Evolutionary conservation across 2,329 filamentous ascomycete species (phyloP).

Genomic region (Xylariales sp.): DNA sequence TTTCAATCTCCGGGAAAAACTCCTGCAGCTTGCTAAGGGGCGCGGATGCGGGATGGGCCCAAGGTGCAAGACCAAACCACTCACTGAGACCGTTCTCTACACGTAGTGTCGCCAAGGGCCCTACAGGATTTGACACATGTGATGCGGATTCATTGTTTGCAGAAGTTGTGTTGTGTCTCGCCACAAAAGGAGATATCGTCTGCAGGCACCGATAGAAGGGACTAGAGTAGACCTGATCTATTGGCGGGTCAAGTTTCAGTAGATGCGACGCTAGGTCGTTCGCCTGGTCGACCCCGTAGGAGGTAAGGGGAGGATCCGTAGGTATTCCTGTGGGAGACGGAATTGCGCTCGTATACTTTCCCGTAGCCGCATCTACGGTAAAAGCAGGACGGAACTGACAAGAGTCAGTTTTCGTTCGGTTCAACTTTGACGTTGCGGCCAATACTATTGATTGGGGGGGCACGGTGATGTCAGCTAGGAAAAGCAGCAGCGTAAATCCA

Average conservation of each 20-base stretch:
- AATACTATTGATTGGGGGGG: no score
- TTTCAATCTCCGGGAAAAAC: slow-evolving; percentile 63
- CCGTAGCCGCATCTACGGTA: slow-evolving; percentile 76
- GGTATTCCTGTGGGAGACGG: slow-evolving; percentile 82
- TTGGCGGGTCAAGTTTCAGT: slow-evolving; percentile 55
- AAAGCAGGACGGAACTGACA: slow-evolving; percentile 83
- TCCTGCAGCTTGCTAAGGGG: slow-evolving; percentile 54
- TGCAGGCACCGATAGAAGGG: slow-evolving; percentile 86
- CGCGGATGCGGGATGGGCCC: slow-evolving; percentile 79
- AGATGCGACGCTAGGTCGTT: slow-evolving; percentile 69
- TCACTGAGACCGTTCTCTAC: slow-evolving; percentile 64
- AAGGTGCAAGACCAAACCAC: slow-evolving; percentile 86
- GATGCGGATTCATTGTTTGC: neutral
- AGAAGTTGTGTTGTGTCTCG: slow-evolving; percentile 29
- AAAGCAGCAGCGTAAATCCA: no score
- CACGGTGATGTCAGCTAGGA: no score
- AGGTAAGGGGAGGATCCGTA: slow-evolving; percentile 80
- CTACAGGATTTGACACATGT: neutral
- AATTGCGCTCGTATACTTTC: slow-evolving; percentile 68
- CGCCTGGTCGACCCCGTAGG: slow-evolving; percentile 81
- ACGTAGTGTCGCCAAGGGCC: slow-evolving; percentile 36
- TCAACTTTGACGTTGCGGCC: slow-evolving; percentile 8
- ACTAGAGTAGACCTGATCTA: slow-evolving; percentile 73
- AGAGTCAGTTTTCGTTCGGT: slow-evolving; percentile 16
- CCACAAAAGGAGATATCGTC: slow-evolving; percentile 68